Evolutionary conservation across 768 basidiomycete species (phyloP).

Genomic region (Mycena chlorophos): DNA sequence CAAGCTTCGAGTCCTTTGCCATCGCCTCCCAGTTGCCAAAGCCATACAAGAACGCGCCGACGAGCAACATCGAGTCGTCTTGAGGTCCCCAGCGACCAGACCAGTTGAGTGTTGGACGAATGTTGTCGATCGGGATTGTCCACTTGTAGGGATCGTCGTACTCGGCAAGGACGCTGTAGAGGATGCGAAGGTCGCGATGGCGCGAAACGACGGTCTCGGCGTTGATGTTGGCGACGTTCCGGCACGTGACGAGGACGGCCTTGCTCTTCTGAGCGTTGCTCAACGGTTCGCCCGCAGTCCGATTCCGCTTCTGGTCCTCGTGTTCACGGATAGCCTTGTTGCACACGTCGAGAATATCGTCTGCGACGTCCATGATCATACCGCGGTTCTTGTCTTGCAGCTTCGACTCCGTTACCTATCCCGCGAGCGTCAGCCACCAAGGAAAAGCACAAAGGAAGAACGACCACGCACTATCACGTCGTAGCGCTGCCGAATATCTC

Average conservation of each 20-base stretch:
- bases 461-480: constrained; percentile 78
- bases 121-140: constrained; percentile 87
- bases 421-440: too few relatives aligned
- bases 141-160: constrained; percentile 77
- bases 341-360: constrained; percentile 90
- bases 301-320: constrained; percentile 75
- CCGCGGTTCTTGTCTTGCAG: constrained; percentile 91
- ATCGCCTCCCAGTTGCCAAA: constrained; percentile 98
- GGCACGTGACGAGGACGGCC: constrained; percentile 89
- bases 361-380: constrained; percentile 86
- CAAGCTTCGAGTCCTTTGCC: constrained; percentile 81
- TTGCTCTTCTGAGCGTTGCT: constrained; percentile 96
- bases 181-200: constrained; percentile 82
- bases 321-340: constrained; percentile 80
- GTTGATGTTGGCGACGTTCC: constrained; percentile 90
- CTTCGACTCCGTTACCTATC: constrained; percentile 87
- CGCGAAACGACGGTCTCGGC: constrained; percentile 95
- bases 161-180: constrained; percentile 78
- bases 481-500: constrained; percentile 93
- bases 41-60: constrained; percentile 90
- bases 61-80: constrained; percentile 92
- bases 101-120: constrained; percentile 95
- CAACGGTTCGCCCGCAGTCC: constrained; percentile 83
- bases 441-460: constrained; percentile 3
- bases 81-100: constrained; percentile 90